Base-by-base conservation (phyloP, 2,329 filamentous ascomycete species). In the Ilyonectria robusta region DNA sequence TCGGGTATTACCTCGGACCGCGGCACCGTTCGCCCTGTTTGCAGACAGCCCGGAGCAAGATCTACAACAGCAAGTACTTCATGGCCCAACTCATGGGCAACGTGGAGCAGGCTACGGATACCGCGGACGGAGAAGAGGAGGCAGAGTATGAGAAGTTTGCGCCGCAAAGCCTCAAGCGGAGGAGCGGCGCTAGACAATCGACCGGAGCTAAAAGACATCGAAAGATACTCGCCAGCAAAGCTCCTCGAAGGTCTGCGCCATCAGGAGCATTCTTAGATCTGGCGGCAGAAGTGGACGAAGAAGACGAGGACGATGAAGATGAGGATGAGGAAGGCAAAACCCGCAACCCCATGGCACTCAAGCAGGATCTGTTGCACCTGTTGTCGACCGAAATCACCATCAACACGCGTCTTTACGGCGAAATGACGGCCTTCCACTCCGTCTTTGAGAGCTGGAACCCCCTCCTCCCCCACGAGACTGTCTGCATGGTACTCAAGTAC, bases 401-500 rank as follows among this genome's bases (percentile, higher is more conserved):
- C 62, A 83, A 84, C 58, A 84, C 78, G 2, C 81, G 79, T 44
- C 70, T 86, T 0, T 78, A 86, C 47, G 83, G 83, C 1, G 82
- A 85, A 62, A 76, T 84, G 51, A 83, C 83, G 0, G 81, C 83
- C 0, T 78, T 87, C 33, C 84, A 85, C 42, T 83, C 84, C 0
- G 78, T 82, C n/a, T 85, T 87, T 62, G 77, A 83, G 4, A 80
- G 78, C 55, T 83, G 85, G 74, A 79, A 84, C 33, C 78, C 81
- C 0, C 77, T 81, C 0, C 74, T 88, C 1, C 83, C 86, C 0
- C 91, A 93, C 71, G 77, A 84, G 31, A 90, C 89, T 0, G 84
- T 92, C 19, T 78, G 88, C n/a, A 77, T 82, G 0, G 81, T 91
- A 0, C 76, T 93, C 66, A 79, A 84, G 31, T 91, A 88, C 72